Evolutionary conservation across 1,139 yeast species (phyloP), one percentile per base, ranked within the genome.

Genomic region (Yamadazyma mexicana): DNA sequence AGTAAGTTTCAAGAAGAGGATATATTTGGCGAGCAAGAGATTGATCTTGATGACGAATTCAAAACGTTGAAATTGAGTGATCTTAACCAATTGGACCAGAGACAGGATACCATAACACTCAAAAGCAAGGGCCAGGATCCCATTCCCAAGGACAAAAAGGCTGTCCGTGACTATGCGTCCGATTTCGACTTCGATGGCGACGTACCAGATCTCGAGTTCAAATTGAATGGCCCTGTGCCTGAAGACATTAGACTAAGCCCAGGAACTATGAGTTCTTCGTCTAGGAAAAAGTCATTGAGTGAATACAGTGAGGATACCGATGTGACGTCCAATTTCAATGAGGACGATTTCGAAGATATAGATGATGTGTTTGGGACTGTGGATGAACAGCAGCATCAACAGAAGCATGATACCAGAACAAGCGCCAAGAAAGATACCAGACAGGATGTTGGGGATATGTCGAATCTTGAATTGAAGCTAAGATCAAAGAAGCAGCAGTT

Each of bases 281-380:
- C 51, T 7, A 31, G 47, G 5, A 31, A 47, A 14, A 57, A 56
- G 33, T 48, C 66, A 4, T 47, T 66, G 31, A 60, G 67, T 40
- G 70, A 66, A 27, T 67, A 64, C 40, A 64, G 72, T 45, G 73
- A 67, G 42, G 69, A 55, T 22, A 70, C 77, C 1, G 74, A 69
- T 35, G 59, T 62, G 27, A 70, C 76, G 0, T 64, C 70, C 2
- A 66, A 69, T 34, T 54, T 69, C 43, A 60, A 66, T 37, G 75
- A 66, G 30, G 71, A 67, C 3, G 75, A 65, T 30, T 67, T 70
- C 45, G 74, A 68, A 37, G 72, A 68, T 32, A 48, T 69, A 34
- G 75, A 69, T 42, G 59, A 66, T 35, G 59, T 67, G 7, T 68
- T 69, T 47, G 73, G 71, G 6, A 55, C 33, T 7, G 9, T 17